Evolutionary conservation across 1,139 yeast species (phyloP).

Genomic region (Geotrichum klebahnii): DNA sequence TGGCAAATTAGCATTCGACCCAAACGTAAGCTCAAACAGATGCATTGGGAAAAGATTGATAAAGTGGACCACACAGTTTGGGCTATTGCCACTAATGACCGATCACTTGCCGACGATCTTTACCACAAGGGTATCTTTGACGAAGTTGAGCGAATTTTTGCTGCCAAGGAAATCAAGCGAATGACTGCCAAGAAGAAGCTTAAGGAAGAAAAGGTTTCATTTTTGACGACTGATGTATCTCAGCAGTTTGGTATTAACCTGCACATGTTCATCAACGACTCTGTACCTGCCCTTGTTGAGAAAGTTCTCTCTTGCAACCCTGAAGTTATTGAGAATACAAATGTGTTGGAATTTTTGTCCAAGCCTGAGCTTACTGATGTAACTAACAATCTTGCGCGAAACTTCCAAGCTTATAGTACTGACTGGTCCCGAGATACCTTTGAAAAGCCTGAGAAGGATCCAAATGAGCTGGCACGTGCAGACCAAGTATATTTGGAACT

Average conservation of each 20-base stretch:
- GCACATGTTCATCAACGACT: conserved; percentile 64
- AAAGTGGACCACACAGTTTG: conserved; percentile 72
- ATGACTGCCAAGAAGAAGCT: conserved; percentile 37
- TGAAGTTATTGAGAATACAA: conserved; percentile 62
- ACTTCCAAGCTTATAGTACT: conserved; percentile 66
- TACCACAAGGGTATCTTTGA: conserved; percentile 67
- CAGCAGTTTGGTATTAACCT: conserved; percentile 90
- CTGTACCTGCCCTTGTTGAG: conserved; percentile 59
- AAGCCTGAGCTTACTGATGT: conserved; percentile 68
- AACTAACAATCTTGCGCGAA: conserved; percentile 60
- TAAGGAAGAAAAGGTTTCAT: conserved; percentile 50
- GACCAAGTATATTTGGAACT: conserved; percentile 76
- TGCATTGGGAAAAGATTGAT: conserved; percentile 88
- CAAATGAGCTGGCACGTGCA: conserved; percentile 65
- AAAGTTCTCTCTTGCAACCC: conserved; percentile 69
- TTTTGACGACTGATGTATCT: conserved; percentile 74
- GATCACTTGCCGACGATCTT: conserved; percentile 50
- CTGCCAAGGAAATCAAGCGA: conserved; percentile 53
- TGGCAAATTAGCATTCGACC: conserved; percentile 44
- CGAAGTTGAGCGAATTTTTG: conserved; percentile 77
- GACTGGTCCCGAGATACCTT: conserved; percentile 44
- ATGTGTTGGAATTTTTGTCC: conserved; percentile 77
- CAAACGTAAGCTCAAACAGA: conserved; percentile 69
- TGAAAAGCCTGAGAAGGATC: conserved; percentile 48
- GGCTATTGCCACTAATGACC: conserved; percentile 53